These are phyloP conservation scores for Escovopsis sp. DNA, from an alignment of 2,329 filamentous ascomycete genomes.

Conservation along the genomic window DNA sequence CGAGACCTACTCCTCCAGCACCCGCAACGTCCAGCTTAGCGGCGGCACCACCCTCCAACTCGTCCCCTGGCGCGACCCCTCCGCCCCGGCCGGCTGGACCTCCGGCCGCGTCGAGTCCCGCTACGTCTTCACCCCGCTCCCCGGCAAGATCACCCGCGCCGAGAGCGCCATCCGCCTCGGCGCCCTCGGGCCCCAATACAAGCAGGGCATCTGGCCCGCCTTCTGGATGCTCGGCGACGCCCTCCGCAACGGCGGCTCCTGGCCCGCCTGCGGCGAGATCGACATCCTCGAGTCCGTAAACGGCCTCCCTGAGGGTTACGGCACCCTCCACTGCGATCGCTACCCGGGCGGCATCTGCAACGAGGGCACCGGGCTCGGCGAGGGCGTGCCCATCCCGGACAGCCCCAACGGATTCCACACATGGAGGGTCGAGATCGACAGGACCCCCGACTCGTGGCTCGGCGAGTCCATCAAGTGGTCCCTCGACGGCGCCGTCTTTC, in stretches of 20 bases:
- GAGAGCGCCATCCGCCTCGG: conserved; percentile 35
- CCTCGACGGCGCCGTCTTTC: conserved; percentile 29
- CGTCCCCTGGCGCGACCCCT: conserved; percentile 27
- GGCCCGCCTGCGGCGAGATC: conserved; percentile 41
- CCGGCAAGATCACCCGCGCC: conserved; percentile 30
- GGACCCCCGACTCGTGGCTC: conserved; percentile 28
- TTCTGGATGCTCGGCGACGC: conserved; percentile 42
- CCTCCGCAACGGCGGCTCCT: conserved; percentile 30
- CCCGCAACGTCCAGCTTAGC: conserved; percentile 34
- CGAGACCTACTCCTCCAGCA: conserved; percentile 32
- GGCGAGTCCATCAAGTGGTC: conserved; percentile 38
- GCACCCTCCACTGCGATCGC: conserved; percentile 37
- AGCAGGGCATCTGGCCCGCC: conserved; percentile 44
- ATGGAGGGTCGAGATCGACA: conserved; percentile 36
- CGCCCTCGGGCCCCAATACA: conserved; percentile 21
- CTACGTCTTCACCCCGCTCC: conserved; percentile 29
- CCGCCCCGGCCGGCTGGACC: conserved; percentile 30
- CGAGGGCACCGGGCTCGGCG: conserved; percentile 30
- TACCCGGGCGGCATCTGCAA: conserved; percentile 33
- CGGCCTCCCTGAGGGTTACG: conserved; percentile 30
- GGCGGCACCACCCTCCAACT: conserved; percentile 37
- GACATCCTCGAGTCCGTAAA: conserved; percentile 44
- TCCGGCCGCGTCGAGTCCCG: conserved; percentile 40
- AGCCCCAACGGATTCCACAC: conserved; percentile 27
- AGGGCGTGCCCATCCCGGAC: conserved; percentile 21